phyloP scores from a whole-genome alignment of 2,329 filamentous ascomycete genomes.

The Aspergillus brasiliensis region DNA sequence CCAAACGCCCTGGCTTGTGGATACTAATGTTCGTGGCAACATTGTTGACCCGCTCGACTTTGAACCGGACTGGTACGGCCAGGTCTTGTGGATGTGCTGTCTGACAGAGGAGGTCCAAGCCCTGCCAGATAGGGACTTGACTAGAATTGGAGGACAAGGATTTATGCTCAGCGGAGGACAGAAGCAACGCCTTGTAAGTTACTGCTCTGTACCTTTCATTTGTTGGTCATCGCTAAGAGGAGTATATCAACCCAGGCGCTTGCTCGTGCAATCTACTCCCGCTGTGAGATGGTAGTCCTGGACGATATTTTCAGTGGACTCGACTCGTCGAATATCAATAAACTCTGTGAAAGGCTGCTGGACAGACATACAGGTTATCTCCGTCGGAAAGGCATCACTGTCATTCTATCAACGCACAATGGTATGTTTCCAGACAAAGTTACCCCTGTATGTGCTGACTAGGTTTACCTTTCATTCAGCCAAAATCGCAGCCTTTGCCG shows the following conservation, averaged over 20 bases:
- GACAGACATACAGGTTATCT: background rate
- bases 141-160: background rate
- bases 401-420: background rate
- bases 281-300: background rate
- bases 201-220: background rate
- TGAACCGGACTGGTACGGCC: background rate
- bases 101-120: background rate
- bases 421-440: background rate
- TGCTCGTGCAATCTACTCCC: background rate
- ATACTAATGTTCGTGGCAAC: background rate
- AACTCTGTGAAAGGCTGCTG: background rate
- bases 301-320: background rate
- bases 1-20: background rate
- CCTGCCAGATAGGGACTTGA: background rate
- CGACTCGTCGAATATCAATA: background rate
- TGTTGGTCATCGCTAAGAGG: too few species aligned
- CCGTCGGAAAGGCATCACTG: background rate
- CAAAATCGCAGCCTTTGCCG: background rate
- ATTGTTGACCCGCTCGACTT: background rate
- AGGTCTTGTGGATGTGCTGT: background rate
- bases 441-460: background rate
- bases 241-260: background rate
- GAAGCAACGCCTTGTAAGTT: background rate
- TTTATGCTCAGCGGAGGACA: background rate
- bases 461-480: background rate